These are phyloP conservation scores for Paraconiothyrium sp. DNA, from an alignment of 2,329 filamentous ascomycete genomes.

Conservation along the genomic window DNA sequence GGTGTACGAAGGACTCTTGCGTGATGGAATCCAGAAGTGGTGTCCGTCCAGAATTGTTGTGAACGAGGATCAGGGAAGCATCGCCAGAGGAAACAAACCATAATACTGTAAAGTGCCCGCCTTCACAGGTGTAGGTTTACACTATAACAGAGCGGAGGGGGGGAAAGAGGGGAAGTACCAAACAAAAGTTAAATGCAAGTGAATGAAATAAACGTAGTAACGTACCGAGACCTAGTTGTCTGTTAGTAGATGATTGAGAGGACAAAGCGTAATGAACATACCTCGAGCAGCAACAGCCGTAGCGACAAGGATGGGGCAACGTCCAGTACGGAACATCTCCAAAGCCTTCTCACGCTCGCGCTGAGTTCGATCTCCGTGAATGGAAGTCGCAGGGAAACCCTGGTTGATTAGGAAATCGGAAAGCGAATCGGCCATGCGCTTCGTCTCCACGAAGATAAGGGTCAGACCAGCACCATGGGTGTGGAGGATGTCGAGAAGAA, in stretches of 20 bases:
- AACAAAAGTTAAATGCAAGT: neutral
- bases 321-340: slow-evolving; percentile 95
- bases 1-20: too few relatives aligned
- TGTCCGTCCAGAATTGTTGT: too few relatives aligned
- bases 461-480: slow-evolving; percentile 90
- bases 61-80: too few relatives aligned
- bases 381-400: slow-evolving; percentile 96
- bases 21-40: too few relatives aligned
- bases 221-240: neutral
- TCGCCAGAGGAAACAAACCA: too few relatives aligned
- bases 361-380: slow-evolving; percentile 98
- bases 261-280: slow-evolving; percentile 27
- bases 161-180: neutral
- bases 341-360: slow-evolving; percentile 97
- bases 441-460: slow-evolving; percentile 98
- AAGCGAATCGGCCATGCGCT: slow-evolving; percentile 98
- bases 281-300: slow-evolving; percentile 89
- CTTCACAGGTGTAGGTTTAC: too few relatives aligned
- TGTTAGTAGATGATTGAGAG: neutral
- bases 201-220: neutral
- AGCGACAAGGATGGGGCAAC: slow-evolving; percentile 95
- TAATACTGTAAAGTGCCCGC: too few relatives aligned
- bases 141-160: too few relatives aligned
- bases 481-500: slow-evolving; percentile 96
- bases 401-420: slow-evolving; percentile 99